phyloP scores from a whole-genome alignment of 345 rosid genomes.

The Linum usitatissimum region DNA sequence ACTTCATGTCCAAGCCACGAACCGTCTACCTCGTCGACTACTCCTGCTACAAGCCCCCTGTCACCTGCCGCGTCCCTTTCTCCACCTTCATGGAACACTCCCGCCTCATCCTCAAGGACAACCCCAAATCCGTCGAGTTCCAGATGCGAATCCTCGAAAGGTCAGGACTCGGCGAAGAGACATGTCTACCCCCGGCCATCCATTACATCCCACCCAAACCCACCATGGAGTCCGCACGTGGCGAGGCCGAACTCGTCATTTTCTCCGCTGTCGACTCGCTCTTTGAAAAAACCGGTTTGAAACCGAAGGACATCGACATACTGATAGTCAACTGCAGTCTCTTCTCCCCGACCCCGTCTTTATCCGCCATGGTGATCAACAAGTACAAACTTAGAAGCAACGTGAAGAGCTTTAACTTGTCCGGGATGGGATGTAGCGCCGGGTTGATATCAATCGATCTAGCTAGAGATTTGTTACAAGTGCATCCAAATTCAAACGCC shows the following conservation, averaged over 20 bases:
- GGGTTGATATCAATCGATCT: constrained; percentile 42
- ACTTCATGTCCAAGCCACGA: constrained; percentile 25
- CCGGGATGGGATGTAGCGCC: constrained; percentile 64
- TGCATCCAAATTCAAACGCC: constrained; percentile 39
- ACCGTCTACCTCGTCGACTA: constrained; percentile 43
- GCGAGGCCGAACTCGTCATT: constrained; percentile 35
- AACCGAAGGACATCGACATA: constrained; percentile 41
- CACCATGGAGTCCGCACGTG: constrained; percentile 22
- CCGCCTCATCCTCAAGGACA: constrained; percentile 30
- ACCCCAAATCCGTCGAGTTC: constrained; percentile 38
- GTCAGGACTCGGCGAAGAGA: constrained; percentile 51
- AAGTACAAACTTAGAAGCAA: constrained; percentile 50
- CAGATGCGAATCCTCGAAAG: constrained; percentile 37
- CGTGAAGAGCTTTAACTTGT: constrained; percentile 48
- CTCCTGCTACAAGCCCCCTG: constrained; percentile 44
- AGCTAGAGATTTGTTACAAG: constrained; percentile 47
- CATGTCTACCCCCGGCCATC: constrained; percentile 37
- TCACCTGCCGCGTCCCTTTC: constrained; percentile 35
- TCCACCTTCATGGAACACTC: constrained; percentile 38
- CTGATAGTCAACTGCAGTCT: constrained; percentile 43
- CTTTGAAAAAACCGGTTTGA: constrained; percentile 29
- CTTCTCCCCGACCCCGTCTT: constrained; percentile 48
- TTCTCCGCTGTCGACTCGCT: constrained; percentile 35
- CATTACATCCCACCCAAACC: constrained; percentile 35
- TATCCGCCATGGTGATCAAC: constrained; percentile 44